phyloP scores from a whole-genome alignment of 108 stramenopile species.

The Cylindrotheca closterium region DNA sequence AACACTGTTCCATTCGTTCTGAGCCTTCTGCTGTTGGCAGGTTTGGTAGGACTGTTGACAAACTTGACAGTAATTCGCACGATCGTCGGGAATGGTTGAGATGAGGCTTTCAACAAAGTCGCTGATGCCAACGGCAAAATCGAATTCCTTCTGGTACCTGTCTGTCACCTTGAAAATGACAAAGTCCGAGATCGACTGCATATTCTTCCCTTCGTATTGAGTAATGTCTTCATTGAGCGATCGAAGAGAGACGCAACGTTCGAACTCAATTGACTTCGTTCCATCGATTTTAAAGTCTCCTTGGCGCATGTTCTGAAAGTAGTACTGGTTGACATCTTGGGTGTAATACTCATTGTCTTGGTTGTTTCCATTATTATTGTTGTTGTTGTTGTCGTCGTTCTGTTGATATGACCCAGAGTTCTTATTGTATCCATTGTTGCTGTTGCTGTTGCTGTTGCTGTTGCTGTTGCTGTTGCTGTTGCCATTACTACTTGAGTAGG shows the following conservation, averaged over 20 bases:
- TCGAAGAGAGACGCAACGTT: constrained; percentile 27
- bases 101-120: constrained; percentile 46
- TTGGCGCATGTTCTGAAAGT: not conserved
- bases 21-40: constrained; percentile 20
- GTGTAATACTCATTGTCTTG: not conserved
- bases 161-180: constrained; percentile 56
- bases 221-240: constrained; percentile 23
- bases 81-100: constrained; percentile 37
- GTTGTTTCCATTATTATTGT: too few species aligned
- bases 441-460: too few species aligned
- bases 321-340: not conserved
- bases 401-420: not conserved
- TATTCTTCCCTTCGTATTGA: constrained; percentile 20
- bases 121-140: constrained; percentile 50
- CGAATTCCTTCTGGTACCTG: constrained; percentile 39
- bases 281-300: constrained; percentile 23
- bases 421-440: too few species aligned
- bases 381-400: not conserved
- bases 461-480: too few species aligned
- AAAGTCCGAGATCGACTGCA: constrained; percentile 49
- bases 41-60: constrained; percentile 49
- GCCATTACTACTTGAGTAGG: too few species aligned
- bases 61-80: constrained; percentile 47
- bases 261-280: constrained; percentile 31
- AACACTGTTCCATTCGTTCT: constrained; percentile 1